Conservation (phyloP, 2,329 filamentous ascomycete genomes). For the Microcera coccophila region DNA sequence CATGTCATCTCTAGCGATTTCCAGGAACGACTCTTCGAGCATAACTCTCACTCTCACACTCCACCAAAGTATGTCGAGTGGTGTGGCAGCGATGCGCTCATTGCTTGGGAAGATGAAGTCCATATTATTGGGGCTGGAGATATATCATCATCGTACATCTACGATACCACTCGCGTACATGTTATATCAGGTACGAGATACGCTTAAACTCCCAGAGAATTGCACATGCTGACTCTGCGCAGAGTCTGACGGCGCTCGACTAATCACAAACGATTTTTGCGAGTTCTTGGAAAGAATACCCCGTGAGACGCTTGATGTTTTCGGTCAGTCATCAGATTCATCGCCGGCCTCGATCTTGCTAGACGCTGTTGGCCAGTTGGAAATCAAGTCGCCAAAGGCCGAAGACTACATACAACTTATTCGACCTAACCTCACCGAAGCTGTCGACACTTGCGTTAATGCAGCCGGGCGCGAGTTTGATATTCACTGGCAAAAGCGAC, state of each 20-base stretch:
- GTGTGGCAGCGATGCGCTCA: conserved; percentile 92
- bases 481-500: conserved; percentile 86
- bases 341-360: conserved; percentile 88
- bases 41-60: conserved; percentile 81
- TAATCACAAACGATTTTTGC: conserved; percentile 91
- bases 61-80: conserved; percentile 85
- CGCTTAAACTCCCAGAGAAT: neutral
- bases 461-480: conserved; percentile 91
- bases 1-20: conserved; percentile 96
- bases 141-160: conserved; percentile 73
- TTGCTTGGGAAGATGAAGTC: conserved; percentile 97
- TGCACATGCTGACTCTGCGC: conserved; percentile 7
- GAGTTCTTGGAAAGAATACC: conserved; percentile 96
- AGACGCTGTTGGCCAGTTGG: conserved; percentile 86
- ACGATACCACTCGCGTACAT: conserved; percentile 85
- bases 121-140: conserved; percentile 87
- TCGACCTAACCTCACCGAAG: conserved; percentile 78
- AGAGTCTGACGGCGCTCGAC: conserved; percentile 78
- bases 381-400: conserved; percentile 91
- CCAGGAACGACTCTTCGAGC: conserved; percentile 85
- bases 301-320: conserved; percentile 80
- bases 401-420: conserved; percentile 98
- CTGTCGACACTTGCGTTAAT: conserved; percentile 89
- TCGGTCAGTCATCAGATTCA: conserved; percentile 81
- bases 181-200: conserved; percentile 67